Evolutionary conservation across 2,329 filamentous ascomycete species (phyloP).

Genomic region (Orbilia javanica): DNA sequence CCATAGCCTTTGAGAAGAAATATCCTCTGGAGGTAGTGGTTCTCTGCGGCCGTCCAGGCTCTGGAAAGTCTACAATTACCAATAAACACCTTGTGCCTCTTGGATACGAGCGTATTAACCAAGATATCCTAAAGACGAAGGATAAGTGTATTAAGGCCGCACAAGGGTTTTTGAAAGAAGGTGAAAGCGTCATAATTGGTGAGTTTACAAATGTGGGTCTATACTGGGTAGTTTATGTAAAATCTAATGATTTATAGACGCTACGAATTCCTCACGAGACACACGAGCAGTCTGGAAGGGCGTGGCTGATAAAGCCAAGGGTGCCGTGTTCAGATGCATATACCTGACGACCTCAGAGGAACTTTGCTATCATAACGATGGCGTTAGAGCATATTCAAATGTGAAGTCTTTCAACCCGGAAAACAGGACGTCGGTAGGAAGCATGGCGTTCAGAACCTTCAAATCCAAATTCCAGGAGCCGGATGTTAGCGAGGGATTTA

Average conservation of each 20-base stretch:
- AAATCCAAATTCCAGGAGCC: slow-evolving; percentile 80
- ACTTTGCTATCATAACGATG: slow-evolving; percentile 87
- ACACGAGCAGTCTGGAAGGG: slow-evolving; percentile 82
- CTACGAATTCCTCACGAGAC: slow-evolving; percentile 89
- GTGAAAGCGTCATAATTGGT: slow-evolving; percentile 82
- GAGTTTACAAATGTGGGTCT: slow-evolving; percentile 57
- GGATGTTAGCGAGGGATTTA: slow-evolving; percentile 80
- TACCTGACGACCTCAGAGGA: slow-evolving; percentile 80
- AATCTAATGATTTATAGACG: slow-evolving; percentile 72
- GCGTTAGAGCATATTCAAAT: slow-evolving; percentile 70
- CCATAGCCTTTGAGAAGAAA: slow-evolving; percentile 69
- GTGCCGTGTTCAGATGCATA: slow-evolving; percentile 84
- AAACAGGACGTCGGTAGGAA: slow-evolving; percentile 78
- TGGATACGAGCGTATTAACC: slow-evolving; percentile 87
- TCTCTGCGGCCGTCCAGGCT: slow-evolving; percentile 87
- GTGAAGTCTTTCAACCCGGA: slow-evolving; percentile 77
- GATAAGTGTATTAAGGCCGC: slow-evolving; percentile 79
- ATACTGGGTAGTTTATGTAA: background rate
- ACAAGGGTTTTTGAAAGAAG: slow-evolving; percentile 73
- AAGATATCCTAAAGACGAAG: slow-evolving; percentile 83
- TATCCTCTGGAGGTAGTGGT: slow-evolving; percentile 81
- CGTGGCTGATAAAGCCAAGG: slow-evolving; percentile 75
- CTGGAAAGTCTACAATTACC: slow-evolving; percentile 93
- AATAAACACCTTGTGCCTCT: slow-evolving; percentile 81
- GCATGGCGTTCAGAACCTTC: slow-evolving; percentile 83